Evolutionary conservation across 768 basidiomycete genomes (phyloP).

Genomic region (Amanita polypyramis): DNA sequence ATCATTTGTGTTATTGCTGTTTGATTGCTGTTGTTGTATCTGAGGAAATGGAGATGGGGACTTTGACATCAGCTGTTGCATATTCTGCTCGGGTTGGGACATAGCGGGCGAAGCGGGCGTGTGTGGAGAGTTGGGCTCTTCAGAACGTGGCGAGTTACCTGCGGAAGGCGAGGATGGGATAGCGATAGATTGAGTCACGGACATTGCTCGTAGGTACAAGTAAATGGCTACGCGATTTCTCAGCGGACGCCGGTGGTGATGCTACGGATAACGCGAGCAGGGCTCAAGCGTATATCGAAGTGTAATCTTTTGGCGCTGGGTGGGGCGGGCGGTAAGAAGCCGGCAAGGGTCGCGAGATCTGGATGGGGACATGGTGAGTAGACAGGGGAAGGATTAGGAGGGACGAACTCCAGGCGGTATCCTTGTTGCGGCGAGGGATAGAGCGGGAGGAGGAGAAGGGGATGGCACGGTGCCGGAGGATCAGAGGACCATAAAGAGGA

Average conservation of each 20-base stretch:
- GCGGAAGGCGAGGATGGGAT: conserved; percentile 18
- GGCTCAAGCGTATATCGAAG: conserved; percentile 49
- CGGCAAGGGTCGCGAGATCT: conserved; percentile 96
- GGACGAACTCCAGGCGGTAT: conserved; percentile 37
- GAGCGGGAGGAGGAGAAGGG: conserved; percentile 17
- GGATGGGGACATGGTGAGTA: conserved; percentile 12
- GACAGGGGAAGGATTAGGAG: conserved; percentile 11
- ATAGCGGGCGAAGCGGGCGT: conserved; percentile 34
- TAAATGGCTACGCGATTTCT: conserved; percentile 31
- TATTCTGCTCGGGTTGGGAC: conserved; percentile 10
- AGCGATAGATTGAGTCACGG: conserved; percentile 24
- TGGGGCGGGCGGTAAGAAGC: conserved; percentile 51
- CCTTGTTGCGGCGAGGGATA: conserved; percentile 32
- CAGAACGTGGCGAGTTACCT: conserved; percentile 14
- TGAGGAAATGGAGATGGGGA: conserved; percentile 14
- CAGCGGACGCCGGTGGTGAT: conserved; percentile 26
- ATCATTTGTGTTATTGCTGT: conserved; percentile 10
- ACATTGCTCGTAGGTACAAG: conserved; percentile 18
- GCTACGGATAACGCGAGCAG: conserved; percentile 42
- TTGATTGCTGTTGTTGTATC: conserved; percentile 10
- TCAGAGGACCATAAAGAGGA: conserved; percentile 1
- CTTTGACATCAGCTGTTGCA: conserved; percentile 7
- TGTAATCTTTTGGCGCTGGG: conserved; percentile 22
- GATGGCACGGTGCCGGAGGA: background rate
- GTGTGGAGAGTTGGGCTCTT: conserved; percentile 27